These are phyloP conservation scores for Yarrowia sp. DNA, from an alignment of 805 yeast species.

Conservation along the genomic window DNA sequence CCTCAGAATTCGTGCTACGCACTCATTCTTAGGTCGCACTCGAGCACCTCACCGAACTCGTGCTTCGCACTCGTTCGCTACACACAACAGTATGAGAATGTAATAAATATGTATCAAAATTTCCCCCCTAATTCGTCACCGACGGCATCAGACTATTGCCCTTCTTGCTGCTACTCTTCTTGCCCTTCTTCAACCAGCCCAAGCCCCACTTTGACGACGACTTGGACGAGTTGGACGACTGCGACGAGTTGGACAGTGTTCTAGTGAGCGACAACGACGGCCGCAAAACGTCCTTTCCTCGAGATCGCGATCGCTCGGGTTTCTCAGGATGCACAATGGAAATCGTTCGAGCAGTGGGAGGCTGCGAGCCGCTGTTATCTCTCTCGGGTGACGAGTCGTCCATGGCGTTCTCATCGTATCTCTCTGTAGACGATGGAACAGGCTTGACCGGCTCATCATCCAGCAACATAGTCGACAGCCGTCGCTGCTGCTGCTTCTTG, in stretches of 20 bases:
- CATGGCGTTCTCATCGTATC: slow-evolving; percentile 8
- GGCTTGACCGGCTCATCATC: slow-evolving; percentile 12
- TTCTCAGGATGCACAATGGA: slow-evolving; percentile 26
- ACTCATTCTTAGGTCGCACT: background rate
- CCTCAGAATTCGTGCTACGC: background rate
- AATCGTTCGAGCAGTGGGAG: slow-evolving; percentile 13
- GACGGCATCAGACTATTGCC: slow-evolving; percentile 1
- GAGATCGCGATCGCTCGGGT: slow-evolving; percentile 18
- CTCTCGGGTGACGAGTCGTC: slow-evolving; percentile 23
- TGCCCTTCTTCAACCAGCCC: slow-evolving; percentile 24
- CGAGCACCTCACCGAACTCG: background rate
- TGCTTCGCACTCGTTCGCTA: background rate
- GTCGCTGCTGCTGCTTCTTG: slow-evolving; percentile 21
- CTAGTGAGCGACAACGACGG: slow-evolving; percentile 21
- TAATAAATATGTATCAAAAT: slow-evolving; percentile 18
- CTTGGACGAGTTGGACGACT: slow-evolving; percentile 24
- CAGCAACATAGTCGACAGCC: background rate
- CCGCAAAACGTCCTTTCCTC: slow-evolving; percentile 9
- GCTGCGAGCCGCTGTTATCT: slow-evolving; percentile 17
- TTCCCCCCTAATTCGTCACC: background rate
- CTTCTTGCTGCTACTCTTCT: background rate
- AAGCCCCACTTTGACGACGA: slow-evolving; percentile 21
- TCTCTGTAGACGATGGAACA: background rate
- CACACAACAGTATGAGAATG: slow-evolving; percentile 1
- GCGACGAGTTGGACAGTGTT: slow-evolving; percentile 18